phyloP scores from a whole-genome alignment of 192 early-diverging fungal species.

The Spizellomyces punctatus region DNA sequence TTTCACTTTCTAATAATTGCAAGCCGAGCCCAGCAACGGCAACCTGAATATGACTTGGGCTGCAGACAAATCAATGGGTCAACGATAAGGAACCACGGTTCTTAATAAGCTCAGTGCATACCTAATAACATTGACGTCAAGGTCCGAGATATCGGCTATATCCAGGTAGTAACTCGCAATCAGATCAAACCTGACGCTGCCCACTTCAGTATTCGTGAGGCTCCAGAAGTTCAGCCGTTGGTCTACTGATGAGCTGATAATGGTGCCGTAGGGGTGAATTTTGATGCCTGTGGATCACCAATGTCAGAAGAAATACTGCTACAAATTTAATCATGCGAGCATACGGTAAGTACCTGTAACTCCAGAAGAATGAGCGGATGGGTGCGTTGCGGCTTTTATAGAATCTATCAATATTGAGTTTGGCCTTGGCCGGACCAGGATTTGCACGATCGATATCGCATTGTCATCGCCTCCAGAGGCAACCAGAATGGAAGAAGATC shows the following conservation, averaged over 20 bases:
- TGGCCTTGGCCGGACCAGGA: constrained; percentile 14
- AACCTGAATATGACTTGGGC: background rate
- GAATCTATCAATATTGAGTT: constrained; percentile 21
- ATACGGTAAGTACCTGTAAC: constrained; percentile 56
- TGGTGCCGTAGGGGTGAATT: background rate
- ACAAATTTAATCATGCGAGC: background rate
- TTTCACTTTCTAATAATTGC: constrained; percentile 24
- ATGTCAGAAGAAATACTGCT: background rate
- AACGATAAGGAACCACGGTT: background rate
- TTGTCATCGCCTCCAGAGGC: constrained; percentile 84
- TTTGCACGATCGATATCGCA: constrained; percentile 31
- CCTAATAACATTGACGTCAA: constrained; percentile 14
- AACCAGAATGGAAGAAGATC: constrained; percentile 27
- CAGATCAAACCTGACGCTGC: background rate
- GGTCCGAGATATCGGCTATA: constrained; percentile 24
- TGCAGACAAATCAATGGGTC: background rate
- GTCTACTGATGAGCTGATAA: constrained; percentile 63
- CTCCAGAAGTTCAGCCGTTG: constrained; percentile 69
- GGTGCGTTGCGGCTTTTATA: background rate
- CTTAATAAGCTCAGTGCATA: background rate
- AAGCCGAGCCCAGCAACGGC: constrained; percentile 33
- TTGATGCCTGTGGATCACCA: constrained; percentile 10
- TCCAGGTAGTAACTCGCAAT: constrained; percentile 8
- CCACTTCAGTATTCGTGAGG: constrained; percentile 9
- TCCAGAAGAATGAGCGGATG: constrained; percentile 68